Evolutionary conservation across 176 grass and related monocot genomes (phyloP), one percentile per base, ranked within the genome.

Genomic region (Eremochloa ophiuroides): DNA sequence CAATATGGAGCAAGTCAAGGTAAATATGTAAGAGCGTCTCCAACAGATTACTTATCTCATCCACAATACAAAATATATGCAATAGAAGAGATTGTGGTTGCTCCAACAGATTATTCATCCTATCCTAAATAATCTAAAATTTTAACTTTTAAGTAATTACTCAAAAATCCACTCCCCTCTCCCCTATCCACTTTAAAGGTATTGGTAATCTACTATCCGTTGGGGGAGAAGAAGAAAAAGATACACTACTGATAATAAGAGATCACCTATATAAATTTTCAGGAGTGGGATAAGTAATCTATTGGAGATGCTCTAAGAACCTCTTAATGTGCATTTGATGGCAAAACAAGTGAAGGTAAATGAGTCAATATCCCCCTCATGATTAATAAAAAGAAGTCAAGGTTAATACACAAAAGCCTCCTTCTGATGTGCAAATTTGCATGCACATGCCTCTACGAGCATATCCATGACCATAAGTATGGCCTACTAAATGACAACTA

Each of bases 321-420:
- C n/a, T 12, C 23, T 25, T 59, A 12, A 5, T 59, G 55, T 25
- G 75, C 26, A 78, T 64, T 31, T 2, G 3, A 48, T 66, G 12
- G 9, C 40, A 81, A 81, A 80, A 15, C 0, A 40, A 56, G 27
- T 76, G 8, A 76, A 8, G 22, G 12, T 38, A 77, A 89, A 73
- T 72, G 35, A n/a, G 53, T 76, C 10, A 75, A 69, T 14, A 33
- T 20, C 12, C 23, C 41, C 3, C 37, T 11, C 10, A 5, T 39
- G 31, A 13, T 28, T 20, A 2, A 38, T 42, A 37, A n/a, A 76
- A 89, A 76, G n/a, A 42, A 63, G 29, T 69, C 8, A 60, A 4
- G 16, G n/a, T 31, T 26, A 71, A 71, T 71, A 43, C 11, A 40
- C 39, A 30, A 69, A 59, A 8, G 3, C 39, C 25, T 33, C 35